These are phyloP conservation scores for Nicotiana otophora DNA, from an alignment of 257 asterid genomes.

Conservation along the genomic window DNA sequence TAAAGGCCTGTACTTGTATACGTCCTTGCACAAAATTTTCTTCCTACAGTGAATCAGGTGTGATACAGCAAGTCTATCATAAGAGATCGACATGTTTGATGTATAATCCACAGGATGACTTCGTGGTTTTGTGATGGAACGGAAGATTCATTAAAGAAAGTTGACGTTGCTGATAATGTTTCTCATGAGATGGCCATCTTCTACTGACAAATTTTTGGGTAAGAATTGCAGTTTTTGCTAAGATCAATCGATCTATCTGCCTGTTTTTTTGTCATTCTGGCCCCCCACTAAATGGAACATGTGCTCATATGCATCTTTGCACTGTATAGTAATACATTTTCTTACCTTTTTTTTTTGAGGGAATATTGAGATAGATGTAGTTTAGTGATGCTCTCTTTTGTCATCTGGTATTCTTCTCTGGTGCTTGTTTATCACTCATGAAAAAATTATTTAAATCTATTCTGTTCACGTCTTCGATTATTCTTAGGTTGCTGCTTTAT, in stretches of 20 bases:
- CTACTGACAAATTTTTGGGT: background rate
- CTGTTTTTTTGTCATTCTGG: background rate
- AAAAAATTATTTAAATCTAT: background rate
- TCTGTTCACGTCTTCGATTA: background rate
- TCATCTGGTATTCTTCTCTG: background rate
- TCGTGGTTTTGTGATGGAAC: background rate
- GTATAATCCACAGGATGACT: background rate
- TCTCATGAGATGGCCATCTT: background rate
- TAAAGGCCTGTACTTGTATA: slow-evolving; percentile 5
- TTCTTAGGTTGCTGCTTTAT: background rate
- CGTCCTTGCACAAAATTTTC: background rate
- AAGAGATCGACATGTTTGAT: background rate
- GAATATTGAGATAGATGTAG: background rate
- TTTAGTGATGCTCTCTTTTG: background rate
- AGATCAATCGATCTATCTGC: background rate
- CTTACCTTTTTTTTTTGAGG: background rate
- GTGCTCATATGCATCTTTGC: background rate
- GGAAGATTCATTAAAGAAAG: background rate
- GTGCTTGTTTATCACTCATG: background rate
- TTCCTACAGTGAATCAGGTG: background rate
- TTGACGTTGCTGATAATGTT: background rate
- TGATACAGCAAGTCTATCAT: slow-evolving; percentile 2
- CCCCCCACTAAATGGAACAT: background rate
- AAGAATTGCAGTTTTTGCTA: background rate
- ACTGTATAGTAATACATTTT: background rate